Base-by-base conservation (phyloP, 805 yeast species). In the Schwanniomyces sp. region DNA sequence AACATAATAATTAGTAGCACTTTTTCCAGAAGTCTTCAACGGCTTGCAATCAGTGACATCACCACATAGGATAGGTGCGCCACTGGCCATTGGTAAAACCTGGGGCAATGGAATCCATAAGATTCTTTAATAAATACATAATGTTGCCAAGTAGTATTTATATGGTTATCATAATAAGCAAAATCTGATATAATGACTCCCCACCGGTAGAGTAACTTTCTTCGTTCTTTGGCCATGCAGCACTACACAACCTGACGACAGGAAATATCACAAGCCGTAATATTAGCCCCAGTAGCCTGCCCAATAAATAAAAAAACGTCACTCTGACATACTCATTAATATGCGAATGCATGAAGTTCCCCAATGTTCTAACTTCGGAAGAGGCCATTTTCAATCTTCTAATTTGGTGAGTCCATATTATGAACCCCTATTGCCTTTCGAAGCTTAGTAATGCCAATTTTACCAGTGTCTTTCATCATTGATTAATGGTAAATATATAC, bases 1-100 rank as follows among this genome's bases (percentile, higher is more conserved):
- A 56, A 86, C 85, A 50, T 85, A 84, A 87, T 88, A 85, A 58
- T 85, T 78, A 57, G 90, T 91, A 50, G 89, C 80, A 50, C 55
- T 64, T 61, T 84, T 73, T 47, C 79, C 80, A 47, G 94, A 88
- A 36, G 88, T 85, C 78, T 88, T 88, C 64, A 88, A 75, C 40
- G 95, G 96, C 78, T 88, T 88, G 84, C 88, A 88, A 48, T 86
- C 95, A 34, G 96, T 88, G 67, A 88, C 83, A 70, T 96, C 96
- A 34, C 95, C 96, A 75, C 96, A 88, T 62, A 89, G 79, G 62
- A 88, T 82, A 58, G 96, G 96, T 10, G 95, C 84, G 52, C 82
- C 79, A 54, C 74, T 76, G 45, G 91, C 90, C 58, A 88, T 78
- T 63, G 88, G 91, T 50, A 94, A 90, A 58, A 88, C 81, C 56